Conservation (phyloP, 2,329 filamentous ascomycete genomes). For the Phyllosticta ampelicida region DNA sequence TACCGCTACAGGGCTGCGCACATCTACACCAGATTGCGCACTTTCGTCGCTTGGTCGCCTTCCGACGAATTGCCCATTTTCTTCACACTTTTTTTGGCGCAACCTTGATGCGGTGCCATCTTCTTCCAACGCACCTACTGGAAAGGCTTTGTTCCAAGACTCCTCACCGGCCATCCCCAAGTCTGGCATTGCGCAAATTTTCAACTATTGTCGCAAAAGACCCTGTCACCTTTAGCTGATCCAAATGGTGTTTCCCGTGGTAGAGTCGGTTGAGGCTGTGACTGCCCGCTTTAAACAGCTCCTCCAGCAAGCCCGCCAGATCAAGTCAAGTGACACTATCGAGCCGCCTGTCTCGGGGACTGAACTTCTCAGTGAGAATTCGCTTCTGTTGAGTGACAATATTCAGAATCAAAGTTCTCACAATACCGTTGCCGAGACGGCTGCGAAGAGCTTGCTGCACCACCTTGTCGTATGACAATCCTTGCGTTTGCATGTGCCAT, state of each 20-base stretch:
- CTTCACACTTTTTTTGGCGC: not conserved
- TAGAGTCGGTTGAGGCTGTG: conserved; percentile 19
- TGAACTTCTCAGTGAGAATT: conserved; percentile 25
- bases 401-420: conserved; percentile 37
- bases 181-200: not conserved
- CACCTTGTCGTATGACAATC: conserved; percentile 54
- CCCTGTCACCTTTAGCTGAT: not conserved
- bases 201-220: not conserved
- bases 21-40: not conserved
- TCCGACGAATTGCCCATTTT: not conserved
- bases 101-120: not conserved
- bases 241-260: conserved; percentile 20
- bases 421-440: conserved; percentile 69
- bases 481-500: not conserved
- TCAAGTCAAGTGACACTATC: conserved; percentile 32
- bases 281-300: conserved; percentile 27
- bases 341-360: conserved; percentile 35
- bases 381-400: conserved; percentile 17
- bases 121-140: not conserved
- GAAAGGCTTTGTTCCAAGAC: not conserved
- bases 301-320: conserved; percentile 28
- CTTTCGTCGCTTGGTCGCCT: not conserved
- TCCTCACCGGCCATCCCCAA: not conserved
- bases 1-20: not conserved
- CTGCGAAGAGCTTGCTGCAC: conserved; percentile 71